These are phyloP conservation scores for Trifolium subterraneum DNA, from an alignment of 306 rosid genomes.

Conservation along the genomic window DNA sequence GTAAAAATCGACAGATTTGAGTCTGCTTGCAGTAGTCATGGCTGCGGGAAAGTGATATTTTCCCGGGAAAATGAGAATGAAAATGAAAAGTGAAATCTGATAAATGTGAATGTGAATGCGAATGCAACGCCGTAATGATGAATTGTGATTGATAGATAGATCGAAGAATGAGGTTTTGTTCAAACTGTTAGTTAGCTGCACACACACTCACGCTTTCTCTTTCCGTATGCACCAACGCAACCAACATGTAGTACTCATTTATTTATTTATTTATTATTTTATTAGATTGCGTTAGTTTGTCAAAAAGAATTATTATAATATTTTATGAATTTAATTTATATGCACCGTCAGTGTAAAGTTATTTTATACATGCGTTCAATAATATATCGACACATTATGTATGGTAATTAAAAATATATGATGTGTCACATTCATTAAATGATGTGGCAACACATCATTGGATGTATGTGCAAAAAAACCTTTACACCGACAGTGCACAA, in stretches of 20 bases:
- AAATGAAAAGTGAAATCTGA: constrained; percentile 46
- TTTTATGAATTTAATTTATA: too few species aligned
- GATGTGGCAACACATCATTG: too few species aligned
- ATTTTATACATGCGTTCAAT: too few species aligned
- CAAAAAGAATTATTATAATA: too few species aligned
- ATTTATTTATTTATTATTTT: neutral
- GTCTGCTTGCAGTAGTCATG: constrained; percentile 79
- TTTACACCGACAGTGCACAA: too few species aligned
- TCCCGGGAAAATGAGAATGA: constrained; percentile 12
- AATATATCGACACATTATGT: too few species aligned
- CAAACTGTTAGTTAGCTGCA: constrained; percentile 26
- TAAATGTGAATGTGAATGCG: constrained; percentile 9
- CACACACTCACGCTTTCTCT: neutral
- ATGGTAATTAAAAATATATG: too few species aligned
- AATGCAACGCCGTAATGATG: neutral
- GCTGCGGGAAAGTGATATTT: constrained; percentile 34
- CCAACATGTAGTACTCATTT: neutral
- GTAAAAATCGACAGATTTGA: constrained; percentile 97
- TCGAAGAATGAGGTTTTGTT: constrained; percentile 34
- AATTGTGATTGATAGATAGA: constrained; percentile 21
- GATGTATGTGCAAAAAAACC: too few species aligned
- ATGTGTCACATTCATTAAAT: too few species aligned
- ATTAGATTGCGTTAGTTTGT: too few species aligned
- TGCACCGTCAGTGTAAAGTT: too few species aligned
- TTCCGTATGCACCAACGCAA: neutral